phyloP scores from a whole-genome alignment of 179 eudicot species.

The Vitellaria paradoxa region DNA sequence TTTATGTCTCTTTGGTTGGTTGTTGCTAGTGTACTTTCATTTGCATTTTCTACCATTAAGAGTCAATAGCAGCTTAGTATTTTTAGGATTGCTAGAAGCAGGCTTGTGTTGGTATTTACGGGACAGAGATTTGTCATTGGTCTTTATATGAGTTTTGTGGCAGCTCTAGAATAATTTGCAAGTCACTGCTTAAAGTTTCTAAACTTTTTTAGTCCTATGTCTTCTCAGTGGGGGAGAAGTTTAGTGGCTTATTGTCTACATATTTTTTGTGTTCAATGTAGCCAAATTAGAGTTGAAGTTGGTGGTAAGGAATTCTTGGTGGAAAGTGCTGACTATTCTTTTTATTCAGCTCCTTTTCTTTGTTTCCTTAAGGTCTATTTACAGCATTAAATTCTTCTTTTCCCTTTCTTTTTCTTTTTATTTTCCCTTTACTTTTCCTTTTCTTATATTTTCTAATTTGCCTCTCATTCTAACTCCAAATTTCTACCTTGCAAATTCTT shows the following conservation, averaged over 20 bases:
- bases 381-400: too few species aligned
- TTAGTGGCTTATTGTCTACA: neutral
- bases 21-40: neutral
- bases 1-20: neutral
- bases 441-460: neutral
- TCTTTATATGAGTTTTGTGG: neutral
- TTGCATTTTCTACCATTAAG: neutral
- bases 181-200: conserved; percentile 2
- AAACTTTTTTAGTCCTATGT: neutral
- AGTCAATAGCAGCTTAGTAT: neutral
- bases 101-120: neutral
- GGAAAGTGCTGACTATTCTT: neutral
- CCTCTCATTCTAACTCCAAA: neutral
- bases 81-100: neutral
- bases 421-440: neutral
- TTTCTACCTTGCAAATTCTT: neutral
- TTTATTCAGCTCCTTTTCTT: too few species aligned
- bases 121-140: neutral
- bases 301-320: neutral
- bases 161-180: neutral
- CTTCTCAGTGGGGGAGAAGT: neutral
- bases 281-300: neutral
- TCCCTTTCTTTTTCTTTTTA: neutral
- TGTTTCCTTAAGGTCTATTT: too few species aligned
- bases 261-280: neutral